Conservation (phyloP, 2,329 filamentous ascomycete species). For the Penicillium sp. region DNA sequence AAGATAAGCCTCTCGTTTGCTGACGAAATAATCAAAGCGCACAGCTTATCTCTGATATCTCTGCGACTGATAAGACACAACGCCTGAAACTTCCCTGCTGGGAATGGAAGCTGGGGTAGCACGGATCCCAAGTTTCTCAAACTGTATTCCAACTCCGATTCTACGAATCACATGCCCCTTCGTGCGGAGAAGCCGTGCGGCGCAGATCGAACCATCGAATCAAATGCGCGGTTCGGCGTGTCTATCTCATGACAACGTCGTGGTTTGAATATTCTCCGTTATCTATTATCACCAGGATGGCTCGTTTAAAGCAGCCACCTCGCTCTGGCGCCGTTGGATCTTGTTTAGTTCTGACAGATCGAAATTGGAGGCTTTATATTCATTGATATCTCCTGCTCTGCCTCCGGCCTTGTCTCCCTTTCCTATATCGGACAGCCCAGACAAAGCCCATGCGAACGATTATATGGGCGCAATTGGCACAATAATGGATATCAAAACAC, state of each 20-base stretch:
- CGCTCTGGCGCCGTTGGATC: not conserved
- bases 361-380: not conserved
- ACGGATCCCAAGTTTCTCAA: conserved; percentile 11
- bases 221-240: not conserved
- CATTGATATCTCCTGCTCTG: not conserved
- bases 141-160: conserved; percentile 5
- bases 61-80: conserved; percentile 9
- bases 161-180: conserved; percentile 16
- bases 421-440: not conserved
- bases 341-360: not conserved
- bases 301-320: conserved; percentile 5
- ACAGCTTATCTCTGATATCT: conserved; percentile 13
- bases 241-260: not conserved
- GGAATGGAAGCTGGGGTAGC: conserved; percentile 17
- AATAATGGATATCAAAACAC: conserved; percentile 12
- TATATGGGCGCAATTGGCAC: conserved; percentile 4
- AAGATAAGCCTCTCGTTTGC: conserved; percentile 13
- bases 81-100: conserved; percentile 28
- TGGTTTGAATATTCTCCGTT: not conserved
- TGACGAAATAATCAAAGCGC: conserved; percentile 8
- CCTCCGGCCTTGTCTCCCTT: not conserved
- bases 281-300: conserved; percentile 1
- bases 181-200: conserved; percentile 12
- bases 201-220: not conserved
- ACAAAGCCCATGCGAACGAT: not conserved